Base-by-base conservation (phyloP, 495 filamentous ascomycete species). In the Penicillium robsamsonii region DNA sequence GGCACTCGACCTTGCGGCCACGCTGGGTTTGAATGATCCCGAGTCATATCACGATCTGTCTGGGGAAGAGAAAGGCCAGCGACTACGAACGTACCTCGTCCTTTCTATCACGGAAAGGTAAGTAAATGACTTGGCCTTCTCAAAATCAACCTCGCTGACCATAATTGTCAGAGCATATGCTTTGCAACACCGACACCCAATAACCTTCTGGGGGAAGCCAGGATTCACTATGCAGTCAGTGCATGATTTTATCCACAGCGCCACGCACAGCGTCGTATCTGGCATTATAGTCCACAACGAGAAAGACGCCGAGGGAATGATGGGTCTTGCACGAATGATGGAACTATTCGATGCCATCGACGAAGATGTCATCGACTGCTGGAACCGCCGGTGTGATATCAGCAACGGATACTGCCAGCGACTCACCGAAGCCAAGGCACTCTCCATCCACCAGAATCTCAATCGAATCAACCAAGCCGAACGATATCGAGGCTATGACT, bases 91-190 rank as follows among this genome's bases (percentile, higher is more conserved):
- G 66, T 61, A 87, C 79, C 64, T 87, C 67, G 84, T 84, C 43
- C 62, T 85, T 30, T 86, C 83, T 46, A 79, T 87, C 37, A 81
- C 81, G 18, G 82, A 85, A 66, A 78, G 82, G 74, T 75, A 61
- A 49, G 46, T 50, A 40, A 10, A 29, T 29, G 2, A 15, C 17
- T 22, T 18, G 5, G 3, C 25, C 15, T 5, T 10, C 17, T 5
- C 12, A 18, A 29, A 18, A 15, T 31, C 12, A 24, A 20, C 22
- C 7, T 25, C n/a, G 29, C 35, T 61, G 20, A 63, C 57, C 53
- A 50, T 20, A 3, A 22, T 22, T 7, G 33, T 9, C 55, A 84
- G 84, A 68, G 80, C 89, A 11, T 93, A 91, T 70, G 91, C 90
- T 44, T 75, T 96, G 29, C 88, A 92, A 66, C 67, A 67, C 9